Conservation (phyloP, 345 rosid species). For the sweet orange (Citrus sinensis) region DVS_A1.0 CM039161.1:1719501-1720000, state of each 20-base stretch:
- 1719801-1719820: conserved; percentile 9
- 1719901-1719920: conserved; percentile 12
- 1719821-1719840: not conserved
- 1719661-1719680: not conserved
- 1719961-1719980: conserved; percentile 28
- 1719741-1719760: conserved; percentile 4
- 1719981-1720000: conserved; percentile 15
- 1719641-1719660: not conserved
- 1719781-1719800: conserved; percentile 22
- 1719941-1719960: conserved; percentile 15
- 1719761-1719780: conserved; percentile 5
- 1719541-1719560: not conserved
- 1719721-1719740: conserved; percentile 12
- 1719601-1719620: not conserved
- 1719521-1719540: conserved; percentile 9
- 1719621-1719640: not conserved
- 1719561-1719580: conserved; percentile 8
- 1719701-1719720: conserved; percentile 20
- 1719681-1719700: conserved; percentile 1
- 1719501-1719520: conserved; percentile 14
- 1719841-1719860: conserved; percentile 18
- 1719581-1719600: not conserved
- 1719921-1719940: conserved; percentile 8
- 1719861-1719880: conserved; percentile 4
- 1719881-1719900: conserved; percentile 5